These are phyloP conservation scores for Echinosophora koreensis DNA, from an alignment of 306 rosid genomes.

Conservation along the genomic window DNA sequence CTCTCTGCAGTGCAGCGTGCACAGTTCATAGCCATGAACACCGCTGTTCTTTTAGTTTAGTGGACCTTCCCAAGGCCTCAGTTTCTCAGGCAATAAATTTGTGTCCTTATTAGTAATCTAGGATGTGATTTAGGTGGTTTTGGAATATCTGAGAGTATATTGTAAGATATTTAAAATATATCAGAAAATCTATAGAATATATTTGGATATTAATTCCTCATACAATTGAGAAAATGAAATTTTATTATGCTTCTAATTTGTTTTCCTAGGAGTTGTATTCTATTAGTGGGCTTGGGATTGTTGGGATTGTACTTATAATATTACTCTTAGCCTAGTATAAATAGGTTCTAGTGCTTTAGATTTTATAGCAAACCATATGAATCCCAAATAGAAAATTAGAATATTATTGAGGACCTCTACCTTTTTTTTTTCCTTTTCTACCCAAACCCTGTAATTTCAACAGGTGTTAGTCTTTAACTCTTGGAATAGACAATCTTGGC, in stretches of 20 bases:
- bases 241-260: background rate
- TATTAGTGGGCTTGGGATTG: background rate
- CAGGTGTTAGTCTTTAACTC: too few species aligned
- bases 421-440: too few species aligned
- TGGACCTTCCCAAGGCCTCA: background rate
- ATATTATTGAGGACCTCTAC: too few species aligned
- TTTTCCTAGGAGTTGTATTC: background rate
- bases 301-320: too few species aligned
- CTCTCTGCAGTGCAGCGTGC: background rate
- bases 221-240: background rate
- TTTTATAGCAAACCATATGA: too few species aligned
- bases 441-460: too few species aligned
- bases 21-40: background rate
- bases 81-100: background rate
- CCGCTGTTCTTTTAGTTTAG: background rate
- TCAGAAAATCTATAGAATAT: background rate
- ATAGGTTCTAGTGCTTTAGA: too few species aligned
- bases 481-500: too few species aligned
- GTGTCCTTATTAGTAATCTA: background rate
- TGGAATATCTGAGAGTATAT: background rate
- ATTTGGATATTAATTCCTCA: background rate
- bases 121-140: background rate
- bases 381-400: too few species aligned
- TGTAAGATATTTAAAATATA: background rate
- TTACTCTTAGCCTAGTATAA: too few species aligned